These are phyloP conservation scores for Ceratocystis smalleyi DNA, from an alignment of 2,329 filamentous ascomycete species.

Conservation along the genomic window DNA sequence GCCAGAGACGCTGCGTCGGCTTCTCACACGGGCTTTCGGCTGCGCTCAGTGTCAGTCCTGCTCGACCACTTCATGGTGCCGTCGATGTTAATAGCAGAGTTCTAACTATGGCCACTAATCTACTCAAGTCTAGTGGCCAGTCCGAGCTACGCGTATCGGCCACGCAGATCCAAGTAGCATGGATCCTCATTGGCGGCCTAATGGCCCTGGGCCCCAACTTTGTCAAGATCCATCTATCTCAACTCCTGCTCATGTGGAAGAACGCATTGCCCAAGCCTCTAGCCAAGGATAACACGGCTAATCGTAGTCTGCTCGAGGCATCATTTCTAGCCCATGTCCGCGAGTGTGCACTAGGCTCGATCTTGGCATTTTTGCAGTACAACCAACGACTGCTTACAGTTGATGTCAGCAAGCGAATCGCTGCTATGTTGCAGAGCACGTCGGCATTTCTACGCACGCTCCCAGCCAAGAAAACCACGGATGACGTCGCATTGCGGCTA, in stretches of 20 bases:
- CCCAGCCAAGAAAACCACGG: slow-evolving; percentile 66
- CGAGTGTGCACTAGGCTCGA: slow-evolving; percentile 82
- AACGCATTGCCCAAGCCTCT: slow-evolving; percentile 89
- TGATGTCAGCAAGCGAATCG: slow-evolving; percentile 84
- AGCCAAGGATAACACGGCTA: slow-evolving; percentile 77
- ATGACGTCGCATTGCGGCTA: slow-evolving; percentile 71
- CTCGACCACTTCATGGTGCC: slow-evolving; percentile 82
- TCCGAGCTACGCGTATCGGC: slow-evolving; percentile 81
- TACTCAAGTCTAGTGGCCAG: slow-evolving; percentile 82
- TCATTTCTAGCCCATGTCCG: slow-evolving; percentile 89
- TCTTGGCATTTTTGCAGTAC: slow-evolving; percentile 82
- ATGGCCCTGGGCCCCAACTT: slow-evolving; percentile 97
- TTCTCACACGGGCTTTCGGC: slow-evolving; percentile 86
- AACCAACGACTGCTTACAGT: slow-evolving; percentile 83
- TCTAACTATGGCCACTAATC: slow-evolving; percentile 74
- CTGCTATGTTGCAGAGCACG: slow-evolving; percentile 89
- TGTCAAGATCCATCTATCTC: slow-evolving; percentile 93
- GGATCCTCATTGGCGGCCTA: slow-evolving; percentile 88
- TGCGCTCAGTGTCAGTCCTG: slow-evolving; percentile 73
- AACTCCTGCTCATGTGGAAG: slow-evolving; percentile 88
- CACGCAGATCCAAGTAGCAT: slow-evolving; percentile 93
- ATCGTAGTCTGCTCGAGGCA: slow-evolving; percentile 71
- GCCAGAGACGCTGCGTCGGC: slow-evolving; percentile 69
- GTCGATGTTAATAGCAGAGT: slow-evolving; percentile 90
- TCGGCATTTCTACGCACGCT: slow-evolving; percentile 75